These are phyloP conservation scores for Fraxinus pennsylvanica DNA, from an alignment of 257 asterid species.

Conservation along the genomic window DNA sequence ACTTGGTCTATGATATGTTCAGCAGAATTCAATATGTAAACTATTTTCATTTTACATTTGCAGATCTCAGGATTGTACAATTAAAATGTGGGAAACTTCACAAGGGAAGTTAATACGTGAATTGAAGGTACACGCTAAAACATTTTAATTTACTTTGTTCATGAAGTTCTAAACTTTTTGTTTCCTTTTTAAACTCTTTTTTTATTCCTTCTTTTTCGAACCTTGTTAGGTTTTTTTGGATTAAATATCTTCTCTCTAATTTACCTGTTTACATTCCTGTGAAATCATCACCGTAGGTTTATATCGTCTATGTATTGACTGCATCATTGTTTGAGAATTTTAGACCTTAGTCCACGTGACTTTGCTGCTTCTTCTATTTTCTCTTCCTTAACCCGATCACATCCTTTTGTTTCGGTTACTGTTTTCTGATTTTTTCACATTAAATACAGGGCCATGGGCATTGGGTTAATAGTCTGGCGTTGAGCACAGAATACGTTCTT, in stretches of 20 bases:
- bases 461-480: slow-evolving; percentile 95
- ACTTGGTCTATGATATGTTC: too few relatives aligned
- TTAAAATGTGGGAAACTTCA: slow-evolving; percentile 91
- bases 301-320: neutral
- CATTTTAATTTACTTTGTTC: neutral
- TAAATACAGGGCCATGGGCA: slow-evolving; percentile 86
- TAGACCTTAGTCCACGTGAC: neutral
- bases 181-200: neutral
- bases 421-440: slow-evolving; percentile 10
- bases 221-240: neutral
- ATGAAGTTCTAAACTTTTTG: neutral
- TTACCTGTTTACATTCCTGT: neutral
- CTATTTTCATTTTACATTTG: slow-evolving; percentile 28
- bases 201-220: neutral
- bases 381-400: neutral
- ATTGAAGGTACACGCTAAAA: slow-evolving; percentile 58
- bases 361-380: slow-evolving; percentile 19
- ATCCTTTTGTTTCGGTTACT: slow-evolving; percentile 19
- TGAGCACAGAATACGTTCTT: slow-evolving; percentile 95
- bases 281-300: neutral
- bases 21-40: neutral
- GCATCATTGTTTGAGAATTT: neutral
- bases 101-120: slow-evolving; percentile 92
- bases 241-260: neutral
- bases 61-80: slow-evolving; percentile 96